phyloP scores from a whole-genome alignment of 768 basidiomycete species.

The Rhodotorula diobovata region DNA sequence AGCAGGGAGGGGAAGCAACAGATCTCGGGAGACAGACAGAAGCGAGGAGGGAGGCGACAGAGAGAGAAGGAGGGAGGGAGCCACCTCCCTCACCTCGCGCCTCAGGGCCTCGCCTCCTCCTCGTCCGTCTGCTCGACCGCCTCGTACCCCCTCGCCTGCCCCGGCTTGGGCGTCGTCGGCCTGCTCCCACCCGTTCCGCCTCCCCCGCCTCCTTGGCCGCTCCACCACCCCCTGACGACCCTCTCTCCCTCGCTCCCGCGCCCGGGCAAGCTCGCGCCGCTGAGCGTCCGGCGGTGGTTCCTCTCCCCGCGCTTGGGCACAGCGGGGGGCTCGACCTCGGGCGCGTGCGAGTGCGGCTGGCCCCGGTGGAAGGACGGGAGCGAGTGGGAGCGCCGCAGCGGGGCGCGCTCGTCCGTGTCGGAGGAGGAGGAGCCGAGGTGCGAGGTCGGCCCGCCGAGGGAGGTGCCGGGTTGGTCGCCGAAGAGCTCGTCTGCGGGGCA shows the following conservation, averaged over 20 bases:
- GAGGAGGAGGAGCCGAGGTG: too few species aligned
- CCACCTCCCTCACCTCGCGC: too few species aligned
- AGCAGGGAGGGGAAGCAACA: too few species aligned
- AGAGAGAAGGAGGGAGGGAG: too few species aligned
- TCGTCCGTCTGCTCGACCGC: constrained; percentile 20
- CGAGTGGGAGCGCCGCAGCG: constrained; percentile 73
- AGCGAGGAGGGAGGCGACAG: too few species aligned
- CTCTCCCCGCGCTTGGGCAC: constrained; percentile 47
- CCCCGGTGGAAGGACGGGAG: constrained; percentile 52
- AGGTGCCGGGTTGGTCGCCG: constrained; percentile 21
- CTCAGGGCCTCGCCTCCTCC: background rate
- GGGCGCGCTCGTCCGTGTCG: constrained; percentile 23
- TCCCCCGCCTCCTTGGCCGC: background rate
- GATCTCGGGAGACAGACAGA: too few species aligned
- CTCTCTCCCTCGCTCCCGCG: constrained; percentile 11
- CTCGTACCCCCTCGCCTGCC: constrained; percentile 14
- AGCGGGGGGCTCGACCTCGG: constrained; percentile 12
- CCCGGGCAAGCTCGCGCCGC: constrained; percentile 23
- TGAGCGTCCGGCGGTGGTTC: constrained; percentile 61
- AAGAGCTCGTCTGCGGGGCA: constrained; percentile 33
- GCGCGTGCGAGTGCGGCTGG: constrained; percentile 16
- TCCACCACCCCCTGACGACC: constrained; percentile 19
- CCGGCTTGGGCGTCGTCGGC: constrained; percentile 3
- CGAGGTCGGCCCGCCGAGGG: too few species aligned
- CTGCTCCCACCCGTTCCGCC: background rate